These are phyloP conservation scores for Carex arenaria DNA, from an alignment of 202 grass and related monocot genomes.

Conservation along the genomic window DNA sequence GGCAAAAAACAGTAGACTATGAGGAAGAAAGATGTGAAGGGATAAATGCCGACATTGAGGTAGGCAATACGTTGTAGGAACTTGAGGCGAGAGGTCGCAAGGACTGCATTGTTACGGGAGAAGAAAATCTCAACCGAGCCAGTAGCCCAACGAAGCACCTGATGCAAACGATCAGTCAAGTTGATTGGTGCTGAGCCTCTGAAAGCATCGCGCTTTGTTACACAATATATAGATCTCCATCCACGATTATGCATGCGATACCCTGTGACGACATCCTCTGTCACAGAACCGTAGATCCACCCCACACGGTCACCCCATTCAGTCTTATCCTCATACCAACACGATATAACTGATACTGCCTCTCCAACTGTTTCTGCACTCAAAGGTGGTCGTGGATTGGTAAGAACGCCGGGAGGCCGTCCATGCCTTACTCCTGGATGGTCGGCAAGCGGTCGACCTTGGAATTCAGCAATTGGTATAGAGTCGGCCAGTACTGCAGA, in stretches of 20 bases:
- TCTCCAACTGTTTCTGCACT: constrained; percentile 74
- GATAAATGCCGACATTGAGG: constrained; percentile 99
- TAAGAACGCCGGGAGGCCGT: constrained; percentile 56
- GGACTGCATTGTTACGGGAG: constrained; percentile 87
- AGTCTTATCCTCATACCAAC: constrained; percentile 98
- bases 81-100: constrained; percentile 68
- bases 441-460: constrained; percentile 68
- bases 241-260: constrained; percentile 98
- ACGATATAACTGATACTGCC: constrained; percentile 82
- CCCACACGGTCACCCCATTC: constrained; percentile 95
- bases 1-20: constrained; percentile 98
- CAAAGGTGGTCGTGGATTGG: constrained; percentile 50
- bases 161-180: constrained; percentile 73
- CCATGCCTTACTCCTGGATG: constrained; percentile 77
- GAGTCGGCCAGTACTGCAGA: constrained; percentile 64
- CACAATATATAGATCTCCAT: constrained; percentile 91
- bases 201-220: constrained; percentile 85
- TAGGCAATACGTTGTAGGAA: constrained; percentile 83
- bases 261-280: constrained; percentile 90
- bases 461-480: constrained; percentile 86
- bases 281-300: constrained; percentile 95
- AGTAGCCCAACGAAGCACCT: constrained; percentile 93
- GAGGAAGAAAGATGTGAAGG: constrained; percentile 95
- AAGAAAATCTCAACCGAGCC: constrained; percentile 98
- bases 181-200: constrained; percentile 93